These are phyloP conservation scores for Cryptomeria japonica DNA, from an alignment of 75 land plant species.

Conservation along the genomic window DNA sequence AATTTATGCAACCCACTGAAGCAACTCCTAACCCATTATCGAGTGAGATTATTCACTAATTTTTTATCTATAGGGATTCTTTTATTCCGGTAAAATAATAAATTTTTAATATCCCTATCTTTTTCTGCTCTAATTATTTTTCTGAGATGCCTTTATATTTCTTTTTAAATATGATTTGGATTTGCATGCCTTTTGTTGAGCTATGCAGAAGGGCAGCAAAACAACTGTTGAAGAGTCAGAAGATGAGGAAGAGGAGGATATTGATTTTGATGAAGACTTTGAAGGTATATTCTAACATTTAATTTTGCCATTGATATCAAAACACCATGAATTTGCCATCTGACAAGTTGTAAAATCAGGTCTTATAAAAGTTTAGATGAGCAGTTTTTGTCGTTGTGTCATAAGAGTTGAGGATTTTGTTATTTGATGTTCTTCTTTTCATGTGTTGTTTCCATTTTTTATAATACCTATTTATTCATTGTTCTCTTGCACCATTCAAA, in stretches of 20 bases:
- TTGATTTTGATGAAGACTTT: constrained; percentile 79
- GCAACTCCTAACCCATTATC: too few relatives aligned
- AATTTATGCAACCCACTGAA: too few relatives aligned
- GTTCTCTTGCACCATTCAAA: background rate
- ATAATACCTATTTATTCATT: background rate
- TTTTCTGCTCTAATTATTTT: background rate
- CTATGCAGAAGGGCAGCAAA: constrained; percentile 56
- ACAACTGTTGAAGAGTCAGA: constrained; percentile 49
- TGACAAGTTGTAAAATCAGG: background rate
- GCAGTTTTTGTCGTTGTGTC: background rate
- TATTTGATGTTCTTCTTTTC: background rate
- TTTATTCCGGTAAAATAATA: background rate
- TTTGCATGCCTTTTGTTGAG: background rate
- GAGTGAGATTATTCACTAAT: background rate
- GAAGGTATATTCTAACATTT: constrained; percentile 43
- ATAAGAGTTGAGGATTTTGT: background rate
- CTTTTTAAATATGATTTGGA: background rate
- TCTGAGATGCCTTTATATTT: background rate
- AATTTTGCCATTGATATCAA: background rate
- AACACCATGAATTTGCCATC: background rate
- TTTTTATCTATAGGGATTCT: background rate
- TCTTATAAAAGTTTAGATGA: background rate
- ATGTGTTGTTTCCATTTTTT: background rate
- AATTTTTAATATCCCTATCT: background rate
- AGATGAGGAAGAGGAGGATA: constrained; percentile 71